Evolutionary conservation across 371 early-diverging fungal species (phyloP).

Genomic region (Mucor saturninus): DNA sequence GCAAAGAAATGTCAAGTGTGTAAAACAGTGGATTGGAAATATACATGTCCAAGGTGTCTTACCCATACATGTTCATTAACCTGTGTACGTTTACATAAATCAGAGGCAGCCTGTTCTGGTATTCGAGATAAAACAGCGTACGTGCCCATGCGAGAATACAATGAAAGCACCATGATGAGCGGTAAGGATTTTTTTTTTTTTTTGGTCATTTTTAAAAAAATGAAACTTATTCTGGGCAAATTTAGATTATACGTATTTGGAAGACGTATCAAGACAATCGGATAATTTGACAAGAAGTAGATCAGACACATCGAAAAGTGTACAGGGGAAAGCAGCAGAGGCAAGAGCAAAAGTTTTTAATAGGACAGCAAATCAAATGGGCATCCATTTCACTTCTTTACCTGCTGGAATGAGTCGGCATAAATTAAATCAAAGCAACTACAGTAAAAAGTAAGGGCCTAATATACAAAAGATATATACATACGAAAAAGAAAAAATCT

Average conservation of each 20-base stretch:
- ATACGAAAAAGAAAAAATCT: not conserved
- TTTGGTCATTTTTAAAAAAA: not conserved
- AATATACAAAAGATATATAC: not conserved
- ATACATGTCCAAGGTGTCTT: constrained; percentile 74
- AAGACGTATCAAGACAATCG: constrained; percentile 43
- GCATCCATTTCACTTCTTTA: constrained; percentile 31
- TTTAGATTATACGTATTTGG: constrained; percentile 52
- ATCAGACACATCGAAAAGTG: constrained; percentile 12
- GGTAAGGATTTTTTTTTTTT: constrained; percentile 43
- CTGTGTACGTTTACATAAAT: constrained; percentile 68
- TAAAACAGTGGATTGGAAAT: constrained; percentile 47
- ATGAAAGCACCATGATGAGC: constrained; percentile 66
- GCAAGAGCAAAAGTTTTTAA: constrained; percentile 16
- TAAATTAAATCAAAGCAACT: constrained; percentile 43
- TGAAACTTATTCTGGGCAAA: not conserved
- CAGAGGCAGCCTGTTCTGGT: constrained; percentile 62
- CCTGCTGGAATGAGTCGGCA: constrained; percentile 45
- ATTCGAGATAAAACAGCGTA: constrained; percentile 65
- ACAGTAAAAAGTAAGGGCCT: constrained; percentile 26
- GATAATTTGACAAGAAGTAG: constrained; percentile 45
- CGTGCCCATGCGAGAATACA: constrained; percentile 58
- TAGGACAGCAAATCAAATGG: constrained; percentile 31
- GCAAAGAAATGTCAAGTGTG: constrained; percentile 44
- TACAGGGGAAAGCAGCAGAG: constrained; percentile 18
- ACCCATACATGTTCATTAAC: constrained; percentile 66